Base-by-base conservation (phyloP, 1,139 yeast species). In the Saccharomyces uvarum region DNA sequence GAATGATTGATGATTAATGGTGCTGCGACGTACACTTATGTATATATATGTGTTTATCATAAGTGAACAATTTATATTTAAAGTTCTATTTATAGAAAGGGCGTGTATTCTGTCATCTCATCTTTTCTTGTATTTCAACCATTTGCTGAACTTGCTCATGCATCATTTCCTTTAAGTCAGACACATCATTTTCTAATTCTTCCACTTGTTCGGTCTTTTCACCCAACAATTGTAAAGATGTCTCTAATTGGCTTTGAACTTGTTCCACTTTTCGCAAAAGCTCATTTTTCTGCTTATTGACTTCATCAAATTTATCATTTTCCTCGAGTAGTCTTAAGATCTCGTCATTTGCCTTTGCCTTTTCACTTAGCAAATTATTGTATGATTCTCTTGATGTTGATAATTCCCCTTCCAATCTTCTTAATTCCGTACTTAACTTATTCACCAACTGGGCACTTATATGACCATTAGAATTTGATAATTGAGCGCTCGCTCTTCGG, bases 131-230 rank as follows among this genome's bases (percentile, higher is more conserved):
- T 71, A 86, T 73, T 56, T 81, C 87, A 48, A 88, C 83, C 79
- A 91, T 77, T 63, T 90, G 95, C 68, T 88, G 95, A 32, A 90
- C 93, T 70, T 93, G 99, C 58, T 80, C 79, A 57, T 82, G 79
- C 67, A 90, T 81, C 74, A 91, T 75, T 47, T 86, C 91, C 70
- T 91, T 93, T 70, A 93, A 75, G 69, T 93, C 99, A 5, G 77
- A 78, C 14, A 95, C 93, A 66, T 93, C 99, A 3, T 96, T 96
- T 60, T 78, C 77, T 53, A 95, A 75, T 70, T 93, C 99, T 55
- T 84, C 88, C 5, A 88, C 93, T 60, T 77, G 79, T 68, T 95
- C 99, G 13, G 90, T 80, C 67, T 91, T 90, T 64, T 91, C 97
- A 4, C 97, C 97, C 19, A 91, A 77, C 59, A 89, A 71, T 63